Base-by-base conservation (phyloP, 768 basidiomycete species). In the Nidularia pulvinata region DNA sequence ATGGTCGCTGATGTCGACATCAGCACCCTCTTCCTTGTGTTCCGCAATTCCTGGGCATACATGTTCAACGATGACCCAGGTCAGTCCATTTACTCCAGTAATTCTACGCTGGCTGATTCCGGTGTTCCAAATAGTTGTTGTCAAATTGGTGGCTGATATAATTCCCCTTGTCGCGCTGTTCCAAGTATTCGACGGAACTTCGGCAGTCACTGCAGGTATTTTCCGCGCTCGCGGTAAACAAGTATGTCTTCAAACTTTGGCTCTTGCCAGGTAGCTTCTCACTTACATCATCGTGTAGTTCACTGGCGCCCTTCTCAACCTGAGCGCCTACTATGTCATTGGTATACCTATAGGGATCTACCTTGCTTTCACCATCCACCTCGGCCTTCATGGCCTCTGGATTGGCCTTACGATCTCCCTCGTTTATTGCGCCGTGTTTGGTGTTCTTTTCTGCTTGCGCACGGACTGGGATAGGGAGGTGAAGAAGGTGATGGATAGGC, bases 291-390 rank as follows among this genome's bases (percentile, higher is more conserved):
- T 11, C 37, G 32, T 16, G 50, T 48, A 91, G 80, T 79, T 85
- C 54, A 78, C 81, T 0, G 91, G 92, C 3, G 93, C 93, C 0
- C 49, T 95, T 9, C 75, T 94, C 52, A 95, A 95, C 64, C 71
- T 94, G 14, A 82, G 82, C 48, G 85, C 88, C 2, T 95, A 95
- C 69, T 95, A 96, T 60, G 68, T 87, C 53, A 69, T 95, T 56
- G 91, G 86, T 78, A 88, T 96, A 48, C 94, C 94, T 0, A 74
- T 92, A 45, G 95, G 91, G 11, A 69, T 93, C 49, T 90, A 81
- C 69, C 83, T 95, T 4, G 78, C 89, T 2, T 93, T 95, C 73
- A 73, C 72, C 49, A 65, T 64, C 9, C 66, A 74, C 36, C 76
- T 82, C 66, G 83, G 75, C 0, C 74, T 97, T 10, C 72, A 76